phyloP scores from a whole-genome alignment of 192 early-diverging fungal genomes.

The Backusella westeae region DNA sequence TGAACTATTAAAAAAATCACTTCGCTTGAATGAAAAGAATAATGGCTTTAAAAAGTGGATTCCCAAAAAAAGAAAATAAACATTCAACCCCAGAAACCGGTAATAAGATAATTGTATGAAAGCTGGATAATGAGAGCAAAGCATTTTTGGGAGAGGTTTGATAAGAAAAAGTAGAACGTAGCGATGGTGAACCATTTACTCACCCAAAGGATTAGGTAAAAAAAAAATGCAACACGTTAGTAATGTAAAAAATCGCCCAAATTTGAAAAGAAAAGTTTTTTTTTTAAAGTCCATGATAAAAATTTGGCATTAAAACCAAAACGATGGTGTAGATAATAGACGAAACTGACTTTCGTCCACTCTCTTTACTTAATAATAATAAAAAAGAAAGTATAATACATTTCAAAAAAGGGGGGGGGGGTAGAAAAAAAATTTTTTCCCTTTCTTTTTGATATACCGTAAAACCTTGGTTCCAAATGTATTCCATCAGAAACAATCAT shows the following conservation, averaged over 20 bases:
- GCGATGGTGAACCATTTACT: too few species aligned
- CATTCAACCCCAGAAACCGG: neutral
- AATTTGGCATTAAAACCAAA: neutral
- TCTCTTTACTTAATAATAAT: neutral
- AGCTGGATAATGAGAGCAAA: neutral
- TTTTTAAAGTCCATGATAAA: neutral
- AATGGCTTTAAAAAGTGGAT: neutral
- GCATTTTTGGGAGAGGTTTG: neutral
- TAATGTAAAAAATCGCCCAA: too few species aligned
- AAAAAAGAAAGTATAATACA: neutral
- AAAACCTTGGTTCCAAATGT: neutral
- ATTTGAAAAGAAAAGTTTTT: too few species aligned
- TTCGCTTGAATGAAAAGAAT: neutral
- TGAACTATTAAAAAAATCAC: neutral
- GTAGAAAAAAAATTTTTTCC: neutral
- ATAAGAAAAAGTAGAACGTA: neutral
- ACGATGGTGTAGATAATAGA: neutral
- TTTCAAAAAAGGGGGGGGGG: neutral
- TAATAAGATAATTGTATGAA: neutral
- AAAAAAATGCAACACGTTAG: too few species aligned
- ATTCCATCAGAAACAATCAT: slow-evolving; percentile 2
- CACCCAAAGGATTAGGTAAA: too few species aligned
- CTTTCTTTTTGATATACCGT: neutral
- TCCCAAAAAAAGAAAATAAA: neutral
- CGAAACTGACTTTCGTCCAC: too few species aligned